Conservation (phyloP, 805 yeast species). For the Alloascoidea hylecoeti region DNA sequence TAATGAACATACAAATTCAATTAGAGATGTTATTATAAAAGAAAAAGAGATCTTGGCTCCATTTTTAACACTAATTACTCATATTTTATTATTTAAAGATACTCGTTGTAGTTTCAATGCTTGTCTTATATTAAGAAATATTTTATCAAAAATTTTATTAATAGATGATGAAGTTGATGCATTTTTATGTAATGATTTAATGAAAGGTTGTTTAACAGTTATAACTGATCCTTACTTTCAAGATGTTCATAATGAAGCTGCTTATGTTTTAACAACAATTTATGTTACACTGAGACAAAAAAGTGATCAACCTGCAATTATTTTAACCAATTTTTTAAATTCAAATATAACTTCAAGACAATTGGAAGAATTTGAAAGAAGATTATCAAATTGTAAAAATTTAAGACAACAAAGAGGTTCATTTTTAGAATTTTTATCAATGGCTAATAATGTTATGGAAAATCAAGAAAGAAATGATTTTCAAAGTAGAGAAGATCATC, state of each 20-base stretch:
- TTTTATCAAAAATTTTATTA: constrained; percentile 53
- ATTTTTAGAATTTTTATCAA: constrained; percentile 60
- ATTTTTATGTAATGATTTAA: constrained; percentile 47
- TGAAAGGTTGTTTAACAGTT: constrained; percentile 55
- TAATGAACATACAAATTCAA: constrained; percentile 10
- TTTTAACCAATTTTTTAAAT: constrained; percentile 39
- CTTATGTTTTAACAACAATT: constrained; percentile 71
- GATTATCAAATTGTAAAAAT: constrained; percentile 49
- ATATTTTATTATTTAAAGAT: constrained; percentile 71
- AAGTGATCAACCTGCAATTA: constrained; percentile 53
- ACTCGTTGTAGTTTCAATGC: constrained; percentile 89
- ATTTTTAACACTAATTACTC: constrained; percentile 58
- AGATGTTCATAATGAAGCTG: constrained; percentile 86
- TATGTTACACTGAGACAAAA: constrained; percentile 62
- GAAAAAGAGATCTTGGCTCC: constrained; percentile 63
- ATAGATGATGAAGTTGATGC: constrained; percentile 66
- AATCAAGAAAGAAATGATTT: constrained; percentile 23
- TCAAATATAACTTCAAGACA: constrained; percentile 32
- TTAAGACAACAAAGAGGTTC: constrained; percentile 72
- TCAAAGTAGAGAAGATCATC: constrained; percentile 15
- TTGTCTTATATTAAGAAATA: constrained; percentile 61
- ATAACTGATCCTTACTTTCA: constrained; percentile 62
- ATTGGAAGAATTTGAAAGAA: constrained; percentile 47
- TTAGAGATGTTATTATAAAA: constrained; percentile 51
- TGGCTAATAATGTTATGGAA: constrained; percentile 35